phyloP scores from a whole-genome alignment of 495 filamentous ascomycete genomes.

The Aspergillus heteromorphus region DNA sequence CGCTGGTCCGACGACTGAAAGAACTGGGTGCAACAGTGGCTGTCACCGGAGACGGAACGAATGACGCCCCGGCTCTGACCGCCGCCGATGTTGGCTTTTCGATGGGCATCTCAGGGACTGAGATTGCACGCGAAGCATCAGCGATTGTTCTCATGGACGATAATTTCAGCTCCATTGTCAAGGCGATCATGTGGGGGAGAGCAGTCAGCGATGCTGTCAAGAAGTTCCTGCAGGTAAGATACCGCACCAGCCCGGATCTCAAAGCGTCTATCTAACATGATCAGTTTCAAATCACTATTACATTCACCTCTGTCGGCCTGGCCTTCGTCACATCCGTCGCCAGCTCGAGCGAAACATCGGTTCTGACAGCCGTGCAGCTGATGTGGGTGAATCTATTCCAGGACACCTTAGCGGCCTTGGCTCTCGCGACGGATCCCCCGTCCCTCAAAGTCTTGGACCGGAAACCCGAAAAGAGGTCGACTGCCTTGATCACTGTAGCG shows the following conservation, averaged over 20 bases:
- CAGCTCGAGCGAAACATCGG: slow-evolving; percentile 49
- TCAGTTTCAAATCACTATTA: slow-evolving; percentile 79
- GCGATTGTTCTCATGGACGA: slow-evolving; percentile 82
- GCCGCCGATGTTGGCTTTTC: slow-evolving; percentile 77
- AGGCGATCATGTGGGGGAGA: slow-evolving; percentile 76
- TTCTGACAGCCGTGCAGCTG: slow-evolving; percentile 73
- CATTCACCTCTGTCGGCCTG: slow-evolving; percentile 69
- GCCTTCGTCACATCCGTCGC: slow-evolving; percentile 71
- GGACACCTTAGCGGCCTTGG: slow-evolving; percentile 53
- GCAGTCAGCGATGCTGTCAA: slow-evolving; percentile 81
- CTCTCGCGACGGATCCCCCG: slow-evolving; percentile 73
- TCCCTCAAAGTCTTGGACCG: slow-evolving; percentile 66
- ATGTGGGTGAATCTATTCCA: slow-evolving; percentile 84
- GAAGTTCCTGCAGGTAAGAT: slow-evolving; percentile 59
- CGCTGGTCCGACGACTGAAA: slow-evolving; percentile 64
- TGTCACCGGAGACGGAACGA: slow-evolving; percentile 93
- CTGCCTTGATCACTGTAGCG: slow-evolving; percentile 62
- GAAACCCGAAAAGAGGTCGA: slow-evolving; percentile 60
- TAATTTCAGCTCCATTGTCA: slow-evolving; percentile 74
- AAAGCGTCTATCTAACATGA: neutral
- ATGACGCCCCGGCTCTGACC: slow-evolving; percentile 85
- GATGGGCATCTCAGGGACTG: slow-evolving; percentile 55
- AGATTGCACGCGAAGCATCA: slow-evolving; percentile 77
- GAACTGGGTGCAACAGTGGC: slow-evolving; percentile 76
- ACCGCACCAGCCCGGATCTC: neutral